Evolutionary conservation across 2,329 filamentous ascomycete genomes (phyloP), one percentile per base, ranked within the genome.

Genomic region (Penicillium sp.): DNA sequence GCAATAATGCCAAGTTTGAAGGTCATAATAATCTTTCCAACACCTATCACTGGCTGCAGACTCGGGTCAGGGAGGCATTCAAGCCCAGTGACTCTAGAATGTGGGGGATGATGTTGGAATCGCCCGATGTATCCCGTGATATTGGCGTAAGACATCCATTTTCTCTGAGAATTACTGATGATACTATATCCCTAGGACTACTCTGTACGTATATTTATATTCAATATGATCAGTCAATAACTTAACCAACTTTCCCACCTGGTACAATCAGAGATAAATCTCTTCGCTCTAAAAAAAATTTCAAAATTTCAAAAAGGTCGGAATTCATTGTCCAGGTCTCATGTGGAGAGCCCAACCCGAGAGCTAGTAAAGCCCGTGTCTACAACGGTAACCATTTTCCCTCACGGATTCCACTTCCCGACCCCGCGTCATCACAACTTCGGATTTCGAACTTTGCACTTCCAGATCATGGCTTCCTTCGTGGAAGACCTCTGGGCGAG

Each of bases 401-500:
- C 35, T 23, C 27, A 42, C 63, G 62, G 63, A 64, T 65, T 60
- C 52, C 56, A 56, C 39, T 60, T 65, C 62, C 62, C 62, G 60
- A 30, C 47, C 40, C 54, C 59, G 51, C 57, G 56, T 53, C 51
- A 41, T 49, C 54, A 59, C 55, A 58, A 36, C 47, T 47, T 54
- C 60, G 45, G 41, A 57, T 57, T 56, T 57, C 53, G 16, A 45
- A 52, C 46, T 56, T 56, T 51, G n/a, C 42, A 51, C 42, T 43
- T 50, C 40, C 23, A 23, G 23, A 45, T 59, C 27, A 79, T 79
- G 76, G 70, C 71, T 38, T 75, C 72, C 63, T 87, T 87, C 74
- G 67, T 95, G 59, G 80, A 85, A 68, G 84, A 92, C 63, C 87
- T 97, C 57, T 96, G 91, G 89, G 84, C 89, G 70, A 95, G 90